A percentile compares a stretch with the other conserved stretches of the same genome.
Conservation (phyloP, 2,329 filamentous ascomycete species). For the Exophiala oligosperma region DNA sequence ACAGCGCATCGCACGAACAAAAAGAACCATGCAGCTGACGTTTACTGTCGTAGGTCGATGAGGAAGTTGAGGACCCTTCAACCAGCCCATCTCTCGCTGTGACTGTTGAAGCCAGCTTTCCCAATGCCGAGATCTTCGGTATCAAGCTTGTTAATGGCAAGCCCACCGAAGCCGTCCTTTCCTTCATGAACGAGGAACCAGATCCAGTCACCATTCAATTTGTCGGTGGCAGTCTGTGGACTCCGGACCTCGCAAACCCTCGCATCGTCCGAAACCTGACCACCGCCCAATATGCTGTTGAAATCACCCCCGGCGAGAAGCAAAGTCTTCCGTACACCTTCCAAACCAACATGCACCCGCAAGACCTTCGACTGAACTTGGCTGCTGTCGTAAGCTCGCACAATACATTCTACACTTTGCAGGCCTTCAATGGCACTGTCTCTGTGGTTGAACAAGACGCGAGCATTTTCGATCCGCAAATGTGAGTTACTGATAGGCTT, state of each 20-base stretch:
- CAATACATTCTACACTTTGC: constrained; percentile 67
- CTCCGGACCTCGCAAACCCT: constrained; percentile 56
- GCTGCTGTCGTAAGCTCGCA: constrained; percentile 65
- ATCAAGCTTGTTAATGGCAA: constrained; percentile 94
- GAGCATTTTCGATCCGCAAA: constrained; percentile 91
- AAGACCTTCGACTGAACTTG: constrained; percentile 79
- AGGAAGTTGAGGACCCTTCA: constrained; percentile 64
- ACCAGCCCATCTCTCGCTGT: constrained; percentile 61
- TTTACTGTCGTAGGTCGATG: constrained; percentile 51
- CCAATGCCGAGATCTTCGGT: constrained; percentile 78
- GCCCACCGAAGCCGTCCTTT: constrained; percentile 77
- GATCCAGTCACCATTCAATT: constrained; percentile 73
- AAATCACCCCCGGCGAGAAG: constrained; percentile 73
- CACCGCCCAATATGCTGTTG: constrained; percentile 68
- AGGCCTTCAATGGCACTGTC: constrained; percentile 79
- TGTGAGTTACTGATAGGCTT: constrained; percentile 54
- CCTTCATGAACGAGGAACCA: constrained; percentile 81
- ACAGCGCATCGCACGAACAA: not conserved
- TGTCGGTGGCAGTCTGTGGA: constrained; percentile 71
- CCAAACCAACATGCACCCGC: constrained; percentile 86
- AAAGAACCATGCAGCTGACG: constrained; percentile 8
- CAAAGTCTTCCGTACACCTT: constrained; percentile 67
- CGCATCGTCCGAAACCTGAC: constrained; percentile 82
- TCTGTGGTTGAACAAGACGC: constrained; percentile 86
- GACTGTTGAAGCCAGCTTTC: constrained; percentile 59